Evolutionary conservation across 73 alveolate species (phyloP), one percentile per base, ranked within the genome.

Genomic region (Paramecium biaurelia): DNA sequence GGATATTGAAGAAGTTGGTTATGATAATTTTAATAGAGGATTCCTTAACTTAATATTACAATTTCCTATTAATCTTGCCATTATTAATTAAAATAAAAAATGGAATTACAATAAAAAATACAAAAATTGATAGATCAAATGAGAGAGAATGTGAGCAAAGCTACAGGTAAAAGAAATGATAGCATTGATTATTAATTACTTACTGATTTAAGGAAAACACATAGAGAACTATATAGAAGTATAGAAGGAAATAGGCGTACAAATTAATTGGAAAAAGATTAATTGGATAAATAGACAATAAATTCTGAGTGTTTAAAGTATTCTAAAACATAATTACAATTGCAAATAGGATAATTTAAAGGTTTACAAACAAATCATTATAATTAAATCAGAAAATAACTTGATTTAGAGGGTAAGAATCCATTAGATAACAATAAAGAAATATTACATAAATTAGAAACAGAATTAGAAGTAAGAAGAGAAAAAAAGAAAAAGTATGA

Each of bases 151-250:
- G 90, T 79, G 4, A 34, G 56, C 15, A 79, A 47, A 21, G 74
- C 76, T 24, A 43, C 70, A 10, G 90, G 90, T 30, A 79, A 79
- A 45, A 79, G 76, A 34, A 79, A 79, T 45, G 90, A 79, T 18
- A 79, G 34, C 12, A 41, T 79, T 34, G 90, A 79, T 47, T 43
- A 26, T 43, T 12, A 47, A 79, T 47, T 79, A 7, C 47, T 79
- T 18, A 79, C 41, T 41, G 90, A 79, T 30, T 43, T 79, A 34
- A 79, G 90, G 28, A 79, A 45, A 43, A 14, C 76, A n/a, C 90
- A 79, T 43, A n/a, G 90, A 42, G 90, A 79, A 45, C 7, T 79
- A 20, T 79, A 79, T 45, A 18, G 34, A 42, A 79, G 76, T 43
- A 41, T 79, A 12, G 90, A 79, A 24, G 21, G 34, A 20, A 79